A percentile compares a stretch with the other conserved stretches of the same genome.
phyloP scores from a whole-genome alignment of 2,329 filamentous ascomycete species.

The Epichloe uncinata region DNA sequence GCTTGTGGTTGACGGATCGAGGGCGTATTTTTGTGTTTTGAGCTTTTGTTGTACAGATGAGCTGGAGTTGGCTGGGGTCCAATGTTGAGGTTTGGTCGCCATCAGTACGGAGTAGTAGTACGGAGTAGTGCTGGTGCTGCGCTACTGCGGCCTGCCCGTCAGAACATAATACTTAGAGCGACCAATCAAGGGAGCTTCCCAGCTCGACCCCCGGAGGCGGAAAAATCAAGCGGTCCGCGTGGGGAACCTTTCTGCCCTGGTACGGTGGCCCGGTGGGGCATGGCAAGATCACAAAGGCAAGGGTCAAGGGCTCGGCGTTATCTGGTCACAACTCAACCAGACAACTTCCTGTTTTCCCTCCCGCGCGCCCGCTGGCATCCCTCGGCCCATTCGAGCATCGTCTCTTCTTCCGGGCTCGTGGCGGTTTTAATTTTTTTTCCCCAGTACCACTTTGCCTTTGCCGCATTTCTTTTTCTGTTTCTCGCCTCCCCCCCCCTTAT shows the following conservation, averaged over 20 bases:
- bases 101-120: neutral
- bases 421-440: neutral
- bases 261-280: neutral
- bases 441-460: neutral
- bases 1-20: neutral
- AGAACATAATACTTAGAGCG: too few species aligned
- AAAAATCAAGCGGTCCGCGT: slow-evolving; percentile 3
- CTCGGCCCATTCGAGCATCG: slow-evolving; percentile 1
- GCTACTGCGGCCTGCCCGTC: too few species aligned
- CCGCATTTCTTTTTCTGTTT: neutral
- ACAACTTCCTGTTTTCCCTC: neutral
- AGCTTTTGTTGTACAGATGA: too few species aligned
- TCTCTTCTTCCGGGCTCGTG: neutral
- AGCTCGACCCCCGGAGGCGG: slow-evolving; percentile 1
- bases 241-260: neutral
- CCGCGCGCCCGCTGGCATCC: neutral
- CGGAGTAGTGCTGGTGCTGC: neutral
- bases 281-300: too few species aligned
- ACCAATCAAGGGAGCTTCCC: neutral
- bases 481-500: neutral
- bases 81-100: neutral
- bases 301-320: too few species aligned
- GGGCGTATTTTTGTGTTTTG: too few species aligned
- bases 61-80: neutral
- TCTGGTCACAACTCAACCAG: neutral